Evolutionary conservation across 768 basidiomycete genomes (phyloP).

Genomic region (Pleurotus ostreatus): DNA sequence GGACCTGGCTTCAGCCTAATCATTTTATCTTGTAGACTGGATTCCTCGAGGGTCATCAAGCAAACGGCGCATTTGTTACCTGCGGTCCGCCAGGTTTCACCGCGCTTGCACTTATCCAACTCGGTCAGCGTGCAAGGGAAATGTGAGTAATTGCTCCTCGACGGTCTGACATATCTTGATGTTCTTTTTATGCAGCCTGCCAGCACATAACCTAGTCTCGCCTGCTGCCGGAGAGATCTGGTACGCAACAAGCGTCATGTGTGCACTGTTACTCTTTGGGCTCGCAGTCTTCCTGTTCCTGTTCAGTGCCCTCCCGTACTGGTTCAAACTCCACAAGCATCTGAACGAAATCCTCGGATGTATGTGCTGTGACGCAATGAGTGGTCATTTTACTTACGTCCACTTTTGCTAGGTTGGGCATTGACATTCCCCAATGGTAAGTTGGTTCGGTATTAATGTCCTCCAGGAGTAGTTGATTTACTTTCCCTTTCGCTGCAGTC

Average conservation of each 20-base stretch:
- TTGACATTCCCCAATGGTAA: slow-evolving; percentile 42
- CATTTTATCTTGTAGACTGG: slow-evolving; percentile 30
- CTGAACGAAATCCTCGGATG: slow-evolving; percentile 44
- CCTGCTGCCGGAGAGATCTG: slow-evolving; percentile 39
- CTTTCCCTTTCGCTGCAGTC: slow-evolving; percentile 17
- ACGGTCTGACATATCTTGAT: background rate
- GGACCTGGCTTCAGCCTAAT: background rate
- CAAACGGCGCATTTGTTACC: slow-evolving; percentile 44
- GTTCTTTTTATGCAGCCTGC: slow-evolving; percentile 20
- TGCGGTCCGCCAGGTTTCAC: slow-evolving; percentile 49
- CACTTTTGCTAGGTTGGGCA: slow-evolving; percentile 31
- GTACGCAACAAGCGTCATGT: slow-evolving; percentile 37
- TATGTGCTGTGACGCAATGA: slow-evolving; percentile 15
- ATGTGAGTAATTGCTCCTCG: slow-evolving; percentile 26
- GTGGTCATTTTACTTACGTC: no score
- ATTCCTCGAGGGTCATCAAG: slow-evolving; percentile 43
- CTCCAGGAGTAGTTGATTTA: background rate
- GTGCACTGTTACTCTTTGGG: slow-evolving; percentile 37
- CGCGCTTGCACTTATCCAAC: slow-evolving; percentile 40
- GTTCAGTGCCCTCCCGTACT: slow-evolving; percentile 41
- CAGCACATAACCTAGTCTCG: slow-evolving; percentile 29
- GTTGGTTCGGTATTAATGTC: background rate
- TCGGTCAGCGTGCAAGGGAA: slow-evolving; percentile 30
- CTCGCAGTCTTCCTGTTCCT: slow-evolving; percentile 44
- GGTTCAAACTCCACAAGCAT: slow-evolving; percentile 45